phyloP scores from a whole-genome alignment of 441 rosid genomes.

The Adansonia grandidieri region DNA sequence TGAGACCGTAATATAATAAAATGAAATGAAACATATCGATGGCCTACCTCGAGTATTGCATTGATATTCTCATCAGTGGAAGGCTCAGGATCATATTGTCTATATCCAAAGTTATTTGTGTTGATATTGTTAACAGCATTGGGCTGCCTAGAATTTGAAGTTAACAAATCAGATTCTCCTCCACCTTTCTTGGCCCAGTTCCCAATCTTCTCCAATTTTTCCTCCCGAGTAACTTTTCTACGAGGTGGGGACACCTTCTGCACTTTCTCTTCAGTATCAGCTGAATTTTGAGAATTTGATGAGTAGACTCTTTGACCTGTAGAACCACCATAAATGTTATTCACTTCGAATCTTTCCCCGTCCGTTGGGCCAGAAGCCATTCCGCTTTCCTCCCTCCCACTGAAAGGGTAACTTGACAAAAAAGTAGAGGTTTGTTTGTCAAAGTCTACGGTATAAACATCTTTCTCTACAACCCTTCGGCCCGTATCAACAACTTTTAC shows the following conservation, averaged over 20 bases:
- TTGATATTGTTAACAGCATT: slow-evolving; percentile 38
- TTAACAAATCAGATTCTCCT: slow-evolving; percentile 51
- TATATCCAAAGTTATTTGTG: slow-evolving; percentile 47
- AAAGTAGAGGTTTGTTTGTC: slow-evolving; percentile 54
- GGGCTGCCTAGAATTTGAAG: slow-evolving; percentile 50
- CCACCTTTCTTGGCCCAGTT: slow-evolving; percentile 60
- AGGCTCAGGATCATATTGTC: slow-evolving; percentile 58
- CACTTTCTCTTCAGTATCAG: slow-evolving; percentile 74
- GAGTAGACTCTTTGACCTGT: slow-evolving; percentile 53
- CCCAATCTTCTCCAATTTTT: slow-evolving; percentile 64
- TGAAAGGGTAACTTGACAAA: slow-evolving; percentile 49
- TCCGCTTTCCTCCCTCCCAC: slow-evolving; percentile 63
- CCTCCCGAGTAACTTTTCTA: slow-evolving; percentile 77
- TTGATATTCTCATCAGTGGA: slow-evolving; percentile 67
- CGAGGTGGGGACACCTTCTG: slow-evolving; percentile 88
- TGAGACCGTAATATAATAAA: background rate
- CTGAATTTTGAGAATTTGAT: slow-evolving; percentile 54
- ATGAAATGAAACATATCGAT: slow-evolving; percentile 8
- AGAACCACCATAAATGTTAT: slow-evolving; percentile 52
- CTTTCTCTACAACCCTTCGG: slow-evolving; percentile 65
- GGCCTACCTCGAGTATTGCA: slow-evolving; percentile 85
- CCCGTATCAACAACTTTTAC: slow-evolving; percentile 56
- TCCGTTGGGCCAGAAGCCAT: slow-evolving; percentile 56
- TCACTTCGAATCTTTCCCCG: slow-evolving; percentile 58
- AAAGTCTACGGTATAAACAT: slow-evolving; percentile 48